These are phyloP conservation scores for Singerocomus rubriflavus DNA, from an alignment of 1,284 basidiomycete genomes.

Conservation along the genomic window DNA sequence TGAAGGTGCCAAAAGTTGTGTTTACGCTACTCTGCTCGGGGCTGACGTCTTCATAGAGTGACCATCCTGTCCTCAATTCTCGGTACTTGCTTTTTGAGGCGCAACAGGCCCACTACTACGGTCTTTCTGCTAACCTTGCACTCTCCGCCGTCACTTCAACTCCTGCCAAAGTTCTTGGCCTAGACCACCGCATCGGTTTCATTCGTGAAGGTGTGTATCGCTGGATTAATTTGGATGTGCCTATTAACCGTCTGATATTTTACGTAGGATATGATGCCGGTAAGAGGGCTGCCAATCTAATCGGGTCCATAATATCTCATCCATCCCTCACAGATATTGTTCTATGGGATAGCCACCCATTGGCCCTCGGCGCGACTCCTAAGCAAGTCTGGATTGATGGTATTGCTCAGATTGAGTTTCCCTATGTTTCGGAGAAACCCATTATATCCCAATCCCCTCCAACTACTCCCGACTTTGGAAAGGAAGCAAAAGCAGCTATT, in stretches of 20 bases:
- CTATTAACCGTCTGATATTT: background rate
- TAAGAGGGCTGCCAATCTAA: conserved; percentile 15
- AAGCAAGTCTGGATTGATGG: conserved; percentile 75
- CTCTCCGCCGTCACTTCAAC: conserved; percentile 75
- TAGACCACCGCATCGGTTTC: conserved; percentile 80
- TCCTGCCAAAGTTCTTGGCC: conserved; percentile 73
- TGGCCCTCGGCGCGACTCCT: conserved; percentile 69
- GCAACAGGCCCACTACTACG: conserved; percentile 83
- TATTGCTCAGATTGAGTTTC: conserved; percentile 53
- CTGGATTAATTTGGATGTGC: conserved; percentile 19
- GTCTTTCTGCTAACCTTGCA: conserved; percentile 56
- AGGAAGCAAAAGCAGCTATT: conserved; percentile 52
- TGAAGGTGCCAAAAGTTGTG: conserved; percentile 54
- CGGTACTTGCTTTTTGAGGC: conserved; percentile 82
- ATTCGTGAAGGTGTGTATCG: conserved; percentile 52
- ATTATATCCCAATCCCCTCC: conserved; percentile 46
- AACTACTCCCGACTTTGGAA: conserved; percentile 56
- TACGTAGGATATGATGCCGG: conserved; percentile 48
- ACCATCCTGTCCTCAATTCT: conserved; percentile 74
- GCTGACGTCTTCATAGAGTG: conserved; percentile 46
- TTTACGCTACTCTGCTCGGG: background rate
- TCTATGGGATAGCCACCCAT: conserved; percentile 76
- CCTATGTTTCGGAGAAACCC: conserved; percentile 47
- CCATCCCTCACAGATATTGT: conserved; percentile 44
- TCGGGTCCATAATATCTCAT: background rate